Evolutionary conservation across 768 basidiomycete species (phyloP), one percentile per base, ranked within the genome.

Genomic region (Hypholoma sublateritium): DNA sequence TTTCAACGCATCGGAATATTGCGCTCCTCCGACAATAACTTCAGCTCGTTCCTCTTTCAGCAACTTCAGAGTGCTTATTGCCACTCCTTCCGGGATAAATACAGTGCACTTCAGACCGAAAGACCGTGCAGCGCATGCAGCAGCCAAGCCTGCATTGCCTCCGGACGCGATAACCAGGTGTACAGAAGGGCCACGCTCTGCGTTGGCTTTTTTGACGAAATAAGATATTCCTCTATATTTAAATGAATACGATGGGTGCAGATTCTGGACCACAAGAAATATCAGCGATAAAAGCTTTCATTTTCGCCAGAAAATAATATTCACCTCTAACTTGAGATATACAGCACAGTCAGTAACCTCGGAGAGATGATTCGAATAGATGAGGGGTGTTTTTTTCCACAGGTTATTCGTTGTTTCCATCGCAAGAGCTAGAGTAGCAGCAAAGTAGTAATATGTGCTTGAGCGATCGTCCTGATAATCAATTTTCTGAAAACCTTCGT

Each of bases 71-170:
- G 82, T 87, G 17, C 71, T 76, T 60, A 70, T 69, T 34, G 78
- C 62, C 12, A 78, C 84, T 5, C 79, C 80, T 34, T 76, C 68
- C 0, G 90, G 88, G 21, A 93, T 74, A 66, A 77, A 91, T 2
- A 91, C 84, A 5, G 83, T 88, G 67, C 89, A 91, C 64, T 67
- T 74, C 42, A 89, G 72, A 5, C 72, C 70, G 21, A 90, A 75
- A 17, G 65, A 71, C 25, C 78, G 73, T 8, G 89, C 82, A 19
- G 84, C 85, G 59, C 81, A 80, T 14, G 89, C 89, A 0, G 82
- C 80, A 12, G 88, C 90, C 13, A 90, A 72, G 1, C 85, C 89
- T n/a, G 88, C 91, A 65, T 92, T 91, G n/a, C 90, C 90, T 4
- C 86, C 81, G 0, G 90, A 92, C 0, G 90, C 88, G 50, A 86